Evolutionary conservation across 176 grass and related monocot species (phyloP), one percentile per base, ranked within the genome.

Genomic region (Leersia perrieri): DNA sequence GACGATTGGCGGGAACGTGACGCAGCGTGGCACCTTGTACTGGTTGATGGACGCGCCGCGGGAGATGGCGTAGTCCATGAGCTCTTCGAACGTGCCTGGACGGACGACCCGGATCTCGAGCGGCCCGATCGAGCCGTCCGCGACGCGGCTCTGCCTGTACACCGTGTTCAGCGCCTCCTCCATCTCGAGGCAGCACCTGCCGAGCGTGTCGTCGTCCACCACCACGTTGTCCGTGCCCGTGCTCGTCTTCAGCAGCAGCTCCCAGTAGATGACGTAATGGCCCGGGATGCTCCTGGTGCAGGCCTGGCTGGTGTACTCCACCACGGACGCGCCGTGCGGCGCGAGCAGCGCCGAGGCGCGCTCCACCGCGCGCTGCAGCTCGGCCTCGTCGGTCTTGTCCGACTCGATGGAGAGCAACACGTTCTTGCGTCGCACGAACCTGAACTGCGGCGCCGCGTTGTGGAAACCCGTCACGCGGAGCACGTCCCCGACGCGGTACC

Each of bases 181-280:
- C 92, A 98, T 98, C 69, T 87, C 88, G 1, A 91, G 83, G 84
- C 95, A 95, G 84, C 95, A 98, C 5, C 14, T 3, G 58, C 84
- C 88, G 3, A 98, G 85, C 6, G 94, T 83, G 16, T 64, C 83
- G 66, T 3, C 7, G 51, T 44, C 72, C 62, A 84, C 76, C 67
- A 81, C 63, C 7, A 6, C n/a, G n/a, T n/a, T n/a, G n/a, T n/a
- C n/a, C n/a, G n/a, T n/a, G n/a, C n/a, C n/a, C n/a, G n/a, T n/a
- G n/a, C n/a, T n/a, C n/a, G n/a, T n/a, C n/a, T n/a, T n/a, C n/a
- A n/a, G n/a, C n/a, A 91, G 86, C 3, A 98, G 92, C 87, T 98
- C 95, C 92, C 92, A 98, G 84, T 98, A 98, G 77, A 98, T 80
- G 60, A 98, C 90, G 88, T 98, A 98, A 88, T 95, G 95, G 1